Evolutionary conservation across 2,329 filamentous ascomycete genomes (phyloP).

Genomic region (Pestalotiopsis sp.): DNA sequence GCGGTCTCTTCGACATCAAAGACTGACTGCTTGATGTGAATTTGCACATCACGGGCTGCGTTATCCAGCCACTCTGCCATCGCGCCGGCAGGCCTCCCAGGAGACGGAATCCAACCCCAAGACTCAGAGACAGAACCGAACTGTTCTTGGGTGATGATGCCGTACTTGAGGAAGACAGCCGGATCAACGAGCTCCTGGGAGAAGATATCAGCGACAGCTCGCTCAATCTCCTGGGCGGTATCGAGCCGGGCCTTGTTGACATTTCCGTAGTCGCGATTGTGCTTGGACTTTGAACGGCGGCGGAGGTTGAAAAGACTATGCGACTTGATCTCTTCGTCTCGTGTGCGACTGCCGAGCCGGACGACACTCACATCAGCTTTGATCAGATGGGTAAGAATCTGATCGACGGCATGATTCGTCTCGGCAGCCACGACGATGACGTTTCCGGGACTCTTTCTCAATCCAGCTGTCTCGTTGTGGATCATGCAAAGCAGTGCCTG

Average conservation of each 20-base stretch:
- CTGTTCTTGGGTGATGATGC: constrained; percentile 66
- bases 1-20: constrained; percentile 38
- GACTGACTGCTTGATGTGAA: constrained; percentile 24
- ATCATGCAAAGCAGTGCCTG: constrained; percentile 69
- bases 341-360: constrained; percentile 68
- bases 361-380: constrained; percentile 57
- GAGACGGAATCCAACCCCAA: constrained; percentile 31
- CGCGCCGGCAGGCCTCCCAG: constrained; percentile 26
- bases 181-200: constrained; percentile 52
- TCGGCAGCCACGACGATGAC: constrained; percentile 83
- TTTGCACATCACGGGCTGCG: constrained; percentile 39
- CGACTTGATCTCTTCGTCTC: constrained; percentile 65
- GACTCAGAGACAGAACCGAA: constrained; percentile 60
- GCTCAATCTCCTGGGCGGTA: constrained; percentile 40
- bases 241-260: constrained; percentile 31
- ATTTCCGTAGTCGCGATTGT: constrained; percentile 26
- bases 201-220: constrained; percentile 42
- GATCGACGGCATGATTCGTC: constrained; percentile 89
- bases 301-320: constrained; percentile 69
- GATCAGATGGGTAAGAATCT: constrained; percentile 69
- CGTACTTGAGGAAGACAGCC: constrained; percentile 53
- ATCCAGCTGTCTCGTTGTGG: constrained; percentile 49
- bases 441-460: constrained; percentile 48
- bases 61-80: constrained; percentile 63
- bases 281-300: constrained; percentile 21